Evolutionary conservation across 805 yeast species (phyloP), one percentile per base, ranked within the genome.

Genomic region (Candida nanaspora): DNA sequence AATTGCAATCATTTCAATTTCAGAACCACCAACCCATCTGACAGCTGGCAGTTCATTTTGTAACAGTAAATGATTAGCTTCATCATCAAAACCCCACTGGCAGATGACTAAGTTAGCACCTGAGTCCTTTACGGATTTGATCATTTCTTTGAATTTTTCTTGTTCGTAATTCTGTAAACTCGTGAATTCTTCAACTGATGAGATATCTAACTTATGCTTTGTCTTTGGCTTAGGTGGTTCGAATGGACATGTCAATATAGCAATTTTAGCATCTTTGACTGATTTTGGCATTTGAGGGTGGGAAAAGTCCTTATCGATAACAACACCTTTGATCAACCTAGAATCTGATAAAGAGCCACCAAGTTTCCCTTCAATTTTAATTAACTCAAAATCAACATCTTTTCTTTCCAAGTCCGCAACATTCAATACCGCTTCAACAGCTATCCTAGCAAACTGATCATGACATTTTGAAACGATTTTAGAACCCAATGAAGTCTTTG

Each of bases 171-270:
- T 77, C 68, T 94, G 98, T 59, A 93, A 74, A 47, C 78, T 82
- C 62, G 83, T 77, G 68, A 89, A 93, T 66, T 93, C 98, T 55
- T 89, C 97, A 18, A 88, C 96, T n/a, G 84, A 67, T 14, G 91
- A 77, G 48, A 91, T 91, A 61, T 91, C 96, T 54, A 91, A 73
- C 73, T 91, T 91, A 69, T 91, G 98, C 68, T 93, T 93, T 20
- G 99, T 93, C 70, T 93, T 93, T 51, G 99, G 99, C 68, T 93
- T 93, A 55, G 99, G 99, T 32, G 99, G 99, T 70, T 93, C 99
- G 59, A 93, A 93, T 53, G 99, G 98, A 69, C 98, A 91, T 2
- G 99, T 93, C 59, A 93, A 73, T 50, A 93, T 91, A 37, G 98
- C 98, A 46, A 93, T 74, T 61, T 86, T 87, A 48, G 87, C 95